Evolutionary conservation across 345 rosid genomes (phyloP).

Genomic region (Euphorbia peplus): DNA sequence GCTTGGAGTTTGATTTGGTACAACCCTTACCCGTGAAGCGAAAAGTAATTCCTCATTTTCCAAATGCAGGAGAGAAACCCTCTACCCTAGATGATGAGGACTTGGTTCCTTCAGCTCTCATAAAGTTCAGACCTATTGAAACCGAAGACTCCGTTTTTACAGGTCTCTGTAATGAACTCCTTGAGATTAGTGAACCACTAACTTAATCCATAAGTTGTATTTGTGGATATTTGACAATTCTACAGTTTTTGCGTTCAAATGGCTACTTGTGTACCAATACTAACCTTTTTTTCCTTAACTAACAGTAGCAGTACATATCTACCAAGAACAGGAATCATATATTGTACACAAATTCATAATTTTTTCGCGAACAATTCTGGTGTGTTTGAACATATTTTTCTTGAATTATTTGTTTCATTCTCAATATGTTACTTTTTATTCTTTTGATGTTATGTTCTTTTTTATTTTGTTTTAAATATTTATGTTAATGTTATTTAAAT

Average conservation of each 20-base stretch:
- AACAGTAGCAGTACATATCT: neutral
- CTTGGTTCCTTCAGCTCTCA: conserved; percentile 83
- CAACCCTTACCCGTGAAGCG: conserved; percentile 63
- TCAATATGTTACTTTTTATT: too few relatives aligned
- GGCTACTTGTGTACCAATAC: neutral
- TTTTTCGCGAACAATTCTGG: too few relatives aligned
- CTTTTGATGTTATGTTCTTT: too few relatives aligned
- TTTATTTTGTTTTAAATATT: too few relatives aligned
- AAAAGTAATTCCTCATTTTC: conserved; percentile 59
- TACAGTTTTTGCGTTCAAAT: neutral
- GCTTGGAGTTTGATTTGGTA: conserved; percentile 75
- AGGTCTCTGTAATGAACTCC: conserved; percentile 69
- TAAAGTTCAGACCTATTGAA: conserved; percentile 73
- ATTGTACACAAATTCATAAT: neutral
- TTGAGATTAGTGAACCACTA: conserved; percentile 25
- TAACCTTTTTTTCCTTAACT: neutral
- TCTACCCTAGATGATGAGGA: conserved; percentile 70
- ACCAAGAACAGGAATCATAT: neutral
- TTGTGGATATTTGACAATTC: neutral
- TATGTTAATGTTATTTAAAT: too few relatives aligned
- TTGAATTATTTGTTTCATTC: too few relatives aligned
- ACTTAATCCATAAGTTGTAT: conserved; percentile 7
- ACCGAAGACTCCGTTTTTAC: conserved; percentile 62
- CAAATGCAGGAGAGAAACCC: conserved; percentile 48
- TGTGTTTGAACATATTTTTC: too few relatives aligned